These are phyloP conservation scores for Pseudogymnoascus sp. DNA, from an alignment of 2,329 filamentous ascomycete genomes.

Conservation along the genomic window DNA sequence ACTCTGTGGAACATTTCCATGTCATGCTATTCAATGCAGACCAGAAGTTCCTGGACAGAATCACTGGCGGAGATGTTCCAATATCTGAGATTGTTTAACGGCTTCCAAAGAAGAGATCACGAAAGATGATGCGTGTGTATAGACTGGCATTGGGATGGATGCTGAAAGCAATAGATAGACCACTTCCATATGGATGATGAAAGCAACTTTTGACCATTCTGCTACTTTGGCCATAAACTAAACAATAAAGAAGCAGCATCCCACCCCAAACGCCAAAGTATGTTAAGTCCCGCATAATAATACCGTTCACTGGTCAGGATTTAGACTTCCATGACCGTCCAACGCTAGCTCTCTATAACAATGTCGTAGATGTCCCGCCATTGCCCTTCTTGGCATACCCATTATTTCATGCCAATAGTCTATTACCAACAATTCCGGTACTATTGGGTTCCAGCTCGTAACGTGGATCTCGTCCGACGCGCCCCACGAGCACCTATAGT, in stretches of 20 bases:
- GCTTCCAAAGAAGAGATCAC: background rate
- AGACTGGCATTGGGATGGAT: background rate
- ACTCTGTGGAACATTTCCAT: conserved; percentile 88
- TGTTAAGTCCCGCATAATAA: background rate
- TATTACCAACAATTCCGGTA: background rate
- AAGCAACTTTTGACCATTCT: background rate
- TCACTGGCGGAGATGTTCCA: conserved; percentile 70
- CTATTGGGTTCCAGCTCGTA: background rate
- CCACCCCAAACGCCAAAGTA: background rate
- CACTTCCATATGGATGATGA: too few relatives aligned
- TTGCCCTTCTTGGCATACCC: background rate
- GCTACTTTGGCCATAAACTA: background rate
- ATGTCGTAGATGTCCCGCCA: background rate
- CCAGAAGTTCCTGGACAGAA: conserved; percentile 55
- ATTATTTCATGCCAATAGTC: background rate
- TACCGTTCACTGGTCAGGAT: background rate
- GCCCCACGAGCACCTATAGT: background rate
- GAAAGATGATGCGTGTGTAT: background rate
- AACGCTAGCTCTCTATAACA: background rate
- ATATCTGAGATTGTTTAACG: conserved; percentile 39
- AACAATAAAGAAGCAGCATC: background rate
- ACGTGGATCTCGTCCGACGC: background rate
- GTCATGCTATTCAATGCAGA: conserved; percentile 82
- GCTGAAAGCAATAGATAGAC: background rate
- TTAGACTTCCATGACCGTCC: background rate